A percentile compares a stretch with the other conserved stretches of the same genome.
Evolutionary conservation across 2,329 filamentous ascomycete species (phyloP).

Genomic region (Penicillium sp.): DNA sequence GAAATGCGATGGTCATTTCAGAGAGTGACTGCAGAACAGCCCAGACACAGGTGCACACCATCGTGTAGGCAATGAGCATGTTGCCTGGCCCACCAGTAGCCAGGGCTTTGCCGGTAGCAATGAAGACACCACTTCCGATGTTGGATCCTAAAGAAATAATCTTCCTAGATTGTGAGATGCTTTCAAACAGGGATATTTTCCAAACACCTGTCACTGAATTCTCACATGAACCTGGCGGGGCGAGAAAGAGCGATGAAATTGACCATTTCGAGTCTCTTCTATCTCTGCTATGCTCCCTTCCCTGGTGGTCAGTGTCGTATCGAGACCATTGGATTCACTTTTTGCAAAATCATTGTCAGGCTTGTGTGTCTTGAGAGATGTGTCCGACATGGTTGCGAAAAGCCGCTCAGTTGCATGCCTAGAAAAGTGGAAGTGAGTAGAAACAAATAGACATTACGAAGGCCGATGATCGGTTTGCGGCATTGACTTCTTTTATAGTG

Average conservation of each 20-base stretch:
- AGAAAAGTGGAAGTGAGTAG: background rate
- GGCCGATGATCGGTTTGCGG: background rate
- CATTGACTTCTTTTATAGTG: background rate
- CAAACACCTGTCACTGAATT: background rate
- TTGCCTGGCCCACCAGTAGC: slow-evolving; percentile 32
- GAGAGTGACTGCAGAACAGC: slow-evolving; percentile 34
- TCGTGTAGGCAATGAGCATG: slow-evolving; percentile 35
- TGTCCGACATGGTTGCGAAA: background rate
- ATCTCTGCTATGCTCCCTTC: background rate
- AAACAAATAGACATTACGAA: background rate
- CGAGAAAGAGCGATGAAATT: slow-evolving; percentile 5
- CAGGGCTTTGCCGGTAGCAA: slow-evolving; percentile 25
- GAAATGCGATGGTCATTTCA: slow-evolving; percentile 42
- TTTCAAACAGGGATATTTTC: background rate
- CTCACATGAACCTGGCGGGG: slow-evolving; percentile 4
- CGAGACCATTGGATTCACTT: background rate
- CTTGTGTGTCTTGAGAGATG: background rate
- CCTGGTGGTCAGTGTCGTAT: background rate
- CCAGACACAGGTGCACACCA: slow-evolving; percentile 33
- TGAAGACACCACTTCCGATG: slow-evolving; percentile 22
- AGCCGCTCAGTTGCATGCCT: background rate
- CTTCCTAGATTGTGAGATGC: slow-evolving; percentile 4
- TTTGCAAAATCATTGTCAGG: background rate
- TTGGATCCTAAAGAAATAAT: slow-evolving; percentile 13
- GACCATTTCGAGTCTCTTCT: slow-evolving; percentile 1